These are phyloP conservation scores for Suhomyces guaymorum DNA, from an alignment of 1,139 yeast genomes.

Conservation along the genomic window DNA sequence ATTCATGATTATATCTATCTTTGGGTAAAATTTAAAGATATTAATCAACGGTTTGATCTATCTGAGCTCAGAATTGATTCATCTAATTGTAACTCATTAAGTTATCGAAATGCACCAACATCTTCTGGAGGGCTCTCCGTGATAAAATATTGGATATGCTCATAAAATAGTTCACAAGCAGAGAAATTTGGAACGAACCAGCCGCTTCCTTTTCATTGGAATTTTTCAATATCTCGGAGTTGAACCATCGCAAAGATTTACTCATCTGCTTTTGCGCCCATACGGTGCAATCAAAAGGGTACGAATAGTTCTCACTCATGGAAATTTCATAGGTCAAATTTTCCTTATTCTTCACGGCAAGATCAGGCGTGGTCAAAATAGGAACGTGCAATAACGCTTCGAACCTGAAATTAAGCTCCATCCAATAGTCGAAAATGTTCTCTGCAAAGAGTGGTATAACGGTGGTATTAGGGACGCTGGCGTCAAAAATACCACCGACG, in stretches of 20 bases:
- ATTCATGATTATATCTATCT: no score
- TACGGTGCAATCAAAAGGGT: constrained; percentile 9
- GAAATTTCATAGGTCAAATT: constrained; percentile 23
- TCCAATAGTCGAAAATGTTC: constrained; percentile 28
- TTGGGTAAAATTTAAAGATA: no score
- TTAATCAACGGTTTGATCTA: no score
- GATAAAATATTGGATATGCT: constrained; percentile 8
- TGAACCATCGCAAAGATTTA: constrained; percentile 1
- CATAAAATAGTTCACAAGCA: constrained; percentile 1
- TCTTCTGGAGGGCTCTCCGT: constrained; percentile 1
- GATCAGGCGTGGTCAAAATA: constrained; percentile 30
- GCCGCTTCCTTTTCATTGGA: background rate
- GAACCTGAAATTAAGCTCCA: constrained; percentile 26
- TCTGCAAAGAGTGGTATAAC: constrained; percentile 34
- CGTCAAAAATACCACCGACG: constrained; percentile 26
- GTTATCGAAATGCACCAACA: constrained; percentile 4
- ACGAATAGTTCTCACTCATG: constrained; percentile 22
- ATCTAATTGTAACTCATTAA: constrained; percentile 1
- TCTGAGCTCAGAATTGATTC: no score
- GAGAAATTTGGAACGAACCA: background rate
- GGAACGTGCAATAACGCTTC: constrained; percentile 31
- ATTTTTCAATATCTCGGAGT: background rate
- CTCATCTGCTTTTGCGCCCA: background rate
- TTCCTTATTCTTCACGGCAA: constrained; percentile 20
- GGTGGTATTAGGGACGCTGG: background rate